These are phyloP conservation scores for Letharia columbiana DNA, from an alignment of 495 filamentous ascomycete species.

Conservation along the genomic window DNA sequence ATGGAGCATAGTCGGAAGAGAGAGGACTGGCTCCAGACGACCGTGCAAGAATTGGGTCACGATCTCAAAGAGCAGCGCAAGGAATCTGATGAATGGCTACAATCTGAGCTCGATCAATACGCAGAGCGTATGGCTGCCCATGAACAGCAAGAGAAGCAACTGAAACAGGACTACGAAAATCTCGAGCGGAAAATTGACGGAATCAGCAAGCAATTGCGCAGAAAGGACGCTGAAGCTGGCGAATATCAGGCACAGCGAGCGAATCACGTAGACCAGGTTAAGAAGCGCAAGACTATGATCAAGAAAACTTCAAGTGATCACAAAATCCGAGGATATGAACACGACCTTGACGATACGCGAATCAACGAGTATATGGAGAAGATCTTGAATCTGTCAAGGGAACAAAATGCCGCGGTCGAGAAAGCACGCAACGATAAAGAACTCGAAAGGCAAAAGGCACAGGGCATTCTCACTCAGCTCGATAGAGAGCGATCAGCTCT, in stretches of 20 bases:
- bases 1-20: slow-evolving; percentile 68
- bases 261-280: slow-evolving; percentile 71
- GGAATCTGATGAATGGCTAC: slow-evolving; percentile 71
- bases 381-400: slow-evolving; percentile 61
- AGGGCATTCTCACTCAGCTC: slow-evolving; percentile 57
- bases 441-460: slow-evolving; percentile 57
- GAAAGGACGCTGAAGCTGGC: slow-evolving; percentile 75
- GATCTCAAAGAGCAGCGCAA: slow-evolving; percentile 66
- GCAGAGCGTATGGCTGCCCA: slow-evolving; percentile 62
- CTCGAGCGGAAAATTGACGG: slow-evolving; percentile 55
- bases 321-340: slow-evolving; percentile 75
- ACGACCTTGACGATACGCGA: slow-evolving; percentile 61
- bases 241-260: slow-evolving; percentile 78
- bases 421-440: slow-evolving; percentile 62
- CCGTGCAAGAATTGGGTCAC: slow-evolving; percentile 56
- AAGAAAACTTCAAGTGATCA: slow-evolving; percentile 71
- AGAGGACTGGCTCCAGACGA: slow-evolving; percentile 52
- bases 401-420: slow-evolving; percentile 70
- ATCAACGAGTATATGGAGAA: slow-evolving; percentile 70
- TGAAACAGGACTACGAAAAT: slow-evolving; percentile 44
- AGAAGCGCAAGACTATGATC: slow-evolving; percentile 59
- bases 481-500: slow-evolving; percentile 57
- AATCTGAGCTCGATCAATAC: slow-evolving; percentile 70
- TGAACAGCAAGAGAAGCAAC: slow-evolving; percentile 48
- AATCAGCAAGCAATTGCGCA: slow-evolving; percentile 47